Conservation (phyloP, 257 asterid species). For the Jacaranda mimosifolia region DNA sequence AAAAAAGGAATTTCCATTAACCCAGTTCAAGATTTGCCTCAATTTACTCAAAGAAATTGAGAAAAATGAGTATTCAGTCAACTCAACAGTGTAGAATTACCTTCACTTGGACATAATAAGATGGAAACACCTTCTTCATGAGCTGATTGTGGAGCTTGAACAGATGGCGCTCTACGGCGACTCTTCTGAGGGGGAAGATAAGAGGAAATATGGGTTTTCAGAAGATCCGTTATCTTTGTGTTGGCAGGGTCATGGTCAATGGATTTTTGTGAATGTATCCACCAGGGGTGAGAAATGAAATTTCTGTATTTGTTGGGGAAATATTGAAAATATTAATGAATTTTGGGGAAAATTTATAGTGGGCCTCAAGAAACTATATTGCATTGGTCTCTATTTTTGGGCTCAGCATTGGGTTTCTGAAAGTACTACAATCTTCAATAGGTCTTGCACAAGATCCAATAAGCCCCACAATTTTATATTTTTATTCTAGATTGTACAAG, state of each 20-base stretch:
- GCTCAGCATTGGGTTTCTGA: not conserved
- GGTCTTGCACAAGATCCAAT: no score
- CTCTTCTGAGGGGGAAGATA: slow-evolving; percentile 30
- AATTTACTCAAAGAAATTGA: slow-evolving; percentile 24
- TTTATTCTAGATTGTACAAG: no score
- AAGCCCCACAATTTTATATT: no score
- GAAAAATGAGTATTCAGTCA: slow-evolving; percentile 3
- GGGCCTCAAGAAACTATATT: not conserved
- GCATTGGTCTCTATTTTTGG: not conserved
- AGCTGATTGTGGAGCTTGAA: slow-evolving; percentile 33
- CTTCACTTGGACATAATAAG: slow-evolving; percentile 23
- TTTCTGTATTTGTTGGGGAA: slow-evolving; percentile 4
- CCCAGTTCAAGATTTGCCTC: slow-evolving; percentile 34
- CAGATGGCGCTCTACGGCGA: slow-evolving; percentile 8
- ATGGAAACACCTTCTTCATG: slow-evolving; percentile 1
- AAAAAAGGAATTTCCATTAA: slow-evolving; percentile 47
- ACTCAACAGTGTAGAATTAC: slow-evolving; percentile 34
- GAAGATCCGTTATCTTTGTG: slow-evolving; percentile 30
- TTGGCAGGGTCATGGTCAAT: slow-evolving; percentile 22
- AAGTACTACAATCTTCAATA: not conserved
- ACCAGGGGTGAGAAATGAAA: not conserved
- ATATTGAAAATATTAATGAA: not conserved
- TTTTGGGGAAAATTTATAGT: not conserved
- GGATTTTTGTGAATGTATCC: slow-evolving; percentile 20
- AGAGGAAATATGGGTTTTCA: slow-evolving; percentile 37